Conservation (phyloP, 495 filamentous ascomycete genomes). For the Penicillium roqueforti region DNA sequence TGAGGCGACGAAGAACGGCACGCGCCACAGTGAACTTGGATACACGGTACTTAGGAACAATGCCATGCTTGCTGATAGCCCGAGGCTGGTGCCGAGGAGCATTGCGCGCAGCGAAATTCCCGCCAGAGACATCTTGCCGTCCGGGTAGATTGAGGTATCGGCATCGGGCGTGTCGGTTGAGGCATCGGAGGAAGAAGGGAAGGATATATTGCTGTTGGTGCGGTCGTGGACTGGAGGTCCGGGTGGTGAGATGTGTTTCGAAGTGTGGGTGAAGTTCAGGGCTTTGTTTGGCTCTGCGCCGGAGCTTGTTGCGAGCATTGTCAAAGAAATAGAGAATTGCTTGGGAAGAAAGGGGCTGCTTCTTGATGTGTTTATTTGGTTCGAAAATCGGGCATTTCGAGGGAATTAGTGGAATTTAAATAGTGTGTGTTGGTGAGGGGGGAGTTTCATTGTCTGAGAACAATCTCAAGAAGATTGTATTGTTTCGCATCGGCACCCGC, state of each 20-base stretch:
- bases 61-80: slow-evolving; percentile 42
- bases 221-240: slow-evolving; percentile 6
- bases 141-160: slow-evolving; percentile 44
- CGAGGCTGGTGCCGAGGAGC: slow-evolving; percentile 49
- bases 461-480: slow-evolving; percentile 3
- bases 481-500: background rate
- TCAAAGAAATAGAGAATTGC: slow-evolving; percentile 4
- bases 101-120: slow-evolving; percentile 78
- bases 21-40: slow-evolving; percentile 65
- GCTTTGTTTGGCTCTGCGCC: slow-evolving; percentile 8
- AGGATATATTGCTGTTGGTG: background rate
- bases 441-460: slow-evolving; percentile 7
- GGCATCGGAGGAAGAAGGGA: slow-evolving; percentile 1
- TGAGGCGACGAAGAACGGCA: slow-evolving; percentile 70
- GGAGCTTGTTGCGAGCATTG: slow-evolving; percentile 15
- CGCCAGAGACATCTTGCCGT: slow-evolving; percentile 63
- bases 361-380: background rate
- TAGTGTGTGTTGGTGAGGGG: background rate
- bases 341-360: background rate
- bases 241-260: background rate
- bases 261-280: background rate
- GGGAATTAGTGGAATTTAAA: background rate
- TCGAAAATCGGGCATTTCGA: background rate
- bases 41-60: slow-evolving; percentile 33
- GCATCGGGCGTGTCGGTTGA: slow-evolving; percentile 9